Evolutionary conservation across 2,329 filamentous ascomycete species (phyloP), one percentile per base, ranked within the genome.

Genomic region (Amylocarpus encephaloides): DNA sequence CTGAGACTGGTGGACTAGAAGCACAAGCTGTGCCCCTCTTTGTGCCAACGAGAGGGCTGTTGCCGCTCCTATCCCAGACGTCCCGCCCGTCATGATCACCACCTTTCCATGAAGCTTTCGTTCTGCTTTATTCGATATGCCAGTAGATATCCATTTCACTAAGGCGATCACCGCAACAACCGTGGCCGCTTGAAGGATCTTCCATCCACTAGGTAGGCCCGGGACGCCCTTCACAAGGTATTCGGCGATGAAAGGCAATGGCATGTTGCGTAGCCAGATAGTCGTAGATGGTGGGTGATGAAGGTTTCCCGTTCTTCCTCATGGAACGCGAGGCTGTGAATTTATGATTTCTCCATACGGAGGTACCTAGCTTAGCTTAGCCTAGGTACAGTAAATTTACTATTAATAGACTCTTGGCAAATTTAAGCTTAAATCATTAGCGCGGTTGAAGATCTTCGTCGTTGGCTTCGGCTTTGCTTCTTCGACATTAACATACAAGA

Each of bases 91-190:
- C 46, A 98, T 80, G 75, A 98, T 84, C 40, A 96, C 78, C 43
- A 98, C 89, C 66, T 94, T 94, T 43, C 89, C 90, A 68, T 96
- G 90, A 83, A 98, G 90, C 49, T 86, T 77, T 52, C 88, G 79
- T 66, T 95, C 90, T 22, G 87, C 79, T 38, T 70, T 71, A 68
- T 93, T 96, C 59, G 70, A 72, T 11, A 83, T 79, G 59, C 93
- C 94, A 57, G 81, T 80, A 62, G 85, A 86, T 72, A 86, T 95
- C 63, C 75, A 74, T 74, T 96, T 97, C 22, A 86, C 56, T 7
- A 80, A 50, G 55, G 75, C 74, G 26, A 74, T 59, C n/a, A 73
- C 58, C 58, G 78, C 78, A 50, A 83, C 60, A 18, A 78, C 64
- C 4, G 73, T 70, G 62, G 73, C 73, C 49, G 75, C 68, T 64